Percentiles rank a stretch among this genome's conserved stretches.
These are phyloP conservation scores for Fulvia fulva DNA, from an alignment of 2,329 filamentous ascomycete genomes.

Conservation along the genomic window DNA sequence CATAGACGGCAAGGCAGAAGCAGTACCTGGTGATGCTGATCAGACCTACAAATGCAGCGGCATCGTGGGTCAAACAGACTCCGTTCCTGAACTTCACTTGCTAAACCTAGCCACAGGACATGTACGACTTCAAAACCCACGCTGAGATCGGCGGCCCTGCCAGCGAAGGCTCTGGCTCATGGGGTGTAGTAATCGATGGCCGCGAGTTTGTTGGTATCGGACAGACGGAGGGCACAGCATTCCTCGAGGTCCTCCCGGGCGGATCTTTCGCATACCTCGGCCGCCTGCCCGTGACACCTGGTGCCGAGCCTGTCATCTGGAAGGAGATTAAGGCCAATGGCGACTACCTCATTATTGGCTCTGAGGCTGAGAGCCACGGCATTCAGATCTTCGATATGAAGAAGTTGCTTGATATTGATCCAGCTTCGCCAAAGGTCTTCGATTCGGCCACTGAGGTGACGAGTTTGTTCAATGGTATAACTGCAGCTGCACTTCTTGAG, in stretches of 20 bases:
- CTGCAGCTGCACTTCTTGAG: not conserved
- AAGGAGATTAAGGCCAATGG: conserved; percentile 49
- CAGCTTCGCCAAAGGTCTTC: conserved; percentile 41
- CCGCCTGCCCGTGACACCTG: conserved; percentile 49
- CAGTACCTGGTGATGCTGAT: conserved; percentile 43
- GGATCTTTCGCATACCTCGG: conserved; percentile 53
- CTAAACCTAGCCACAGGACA: conserved; percentile 38
- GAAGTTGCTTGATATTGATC: conserved; percentile 50
- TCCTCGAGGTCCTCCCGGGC: conserved; percentile 49
- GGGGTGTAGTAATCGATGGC: conserved; percentile 54
- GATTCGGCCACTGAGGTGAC: conserved; percentile 29
- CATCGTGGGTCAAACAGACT: not conserved
- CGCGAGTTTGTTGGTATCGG: conserved; percentile 55
- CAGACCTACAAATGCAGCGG: conserved; percentile 47
- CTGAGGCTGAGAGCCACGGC: conserved; percentile 50
- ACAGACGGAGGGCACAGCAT: conserved; percentile 53
- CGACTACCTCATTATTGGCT: conserved; percentile 43
- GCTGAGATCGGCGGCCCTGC: conserved; percentile 49
- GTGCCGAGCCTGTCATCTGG: conserved; percentile 44
- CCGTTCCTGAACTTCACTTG: not conserved
- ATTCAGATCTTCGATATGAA: conserved; percentile 58
- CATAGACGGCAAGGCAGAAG: conserved; percentile 42
- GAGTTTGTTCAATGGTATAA: conserved; percentile 12
- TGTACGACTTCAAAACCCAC: conserved; percentile 53
- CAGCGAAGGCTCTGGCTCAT: conserved; percentile 45